Base-by-base conservation (phyloP, 2,329 filamentous ascomycete species). In the Peltaster fructicola region DNA sequence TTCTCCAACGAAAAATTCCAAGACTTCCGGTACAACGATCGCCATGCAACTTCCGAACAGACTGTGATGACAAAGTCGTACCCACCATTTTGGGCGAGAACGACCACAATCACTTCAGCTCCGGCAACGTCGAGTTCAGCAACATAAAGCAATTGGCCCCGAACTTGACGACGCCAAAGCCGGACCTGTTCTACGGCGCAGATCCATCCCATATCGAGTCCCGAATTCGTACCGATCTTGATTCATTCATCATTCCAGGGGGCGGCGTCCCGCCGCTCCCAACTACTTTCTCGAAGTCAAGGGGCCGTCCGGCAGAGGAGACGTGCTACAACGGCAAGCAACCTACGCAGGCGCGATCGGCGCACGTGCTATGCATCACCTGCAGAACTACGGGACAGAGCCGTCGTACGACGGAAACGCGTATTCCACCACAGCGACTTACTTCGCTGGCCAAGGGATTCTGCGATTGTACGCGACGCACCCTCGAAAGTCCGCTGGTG, bases 81-180 rank as follows among this genome's bases (percentile, higher is more conserved):
- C 28, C 30, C n/a, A 20, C 24, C 9, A 35, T 38, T 22, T 20
- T 16, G 29, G 32, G 34, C 26, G 25, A 30, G n/a, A 30, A 32
- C 10, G 27, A 26, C 25, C 26, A 12, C 8, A 23, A 17, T 11
- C 20, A 25, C 20, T 15, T 25, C 14, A 27, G 20, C 12, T 31
- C 18, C 21, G 24, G 30, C 12, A 25, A 34, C 23, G 20, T 21
- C 20, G 14, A 24, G 5, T 57, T 57, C 27, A 30, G 19, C 12
- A 53, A 54, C 26, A 45, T 58, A 21, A 37, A 43, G 10, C 37
- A 32, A 20, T 37, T 60, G 15, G 52, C 44, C 3, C 39, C 52
- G 26, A 37, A 39, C 7, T 36, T 45, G 8, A 29, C 37, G 12
- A 26, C 35, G 10, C 36, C 44, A 1, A 43, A 41, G 25, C 49